These are phyloP conservation scores for Strobilomyces confusus DNA, from an alignment of 768 basidiomycete genomes.

Conservation along the genomic window DNA sequence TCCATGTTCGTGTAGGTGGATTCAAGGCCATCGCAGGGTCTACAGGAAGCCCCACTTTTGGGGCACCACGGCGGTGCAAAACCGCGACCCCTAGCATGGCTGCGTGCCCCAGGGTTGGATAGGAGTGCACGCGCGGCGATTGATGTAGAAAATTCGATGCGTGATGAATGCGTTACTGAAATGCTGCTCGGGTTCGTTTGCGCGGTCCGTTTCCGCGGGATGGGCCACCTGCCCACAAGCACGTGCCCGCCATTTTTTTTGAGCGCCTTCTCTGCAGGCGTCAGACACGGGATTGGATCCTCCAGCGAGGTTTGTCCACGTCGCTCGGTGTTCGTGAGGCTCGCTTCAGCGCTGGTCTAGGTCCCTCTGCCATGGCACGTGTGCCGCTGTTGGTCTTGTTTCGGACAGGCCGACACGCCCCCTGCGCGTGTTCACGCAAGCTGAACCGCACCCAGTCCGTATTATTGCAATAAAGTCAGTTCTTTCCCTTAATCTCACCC, in stretches of 20 bases:
- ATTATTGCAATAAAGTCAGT: slow-evolving; percentile 12
- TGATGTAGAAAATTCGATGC: neutral
- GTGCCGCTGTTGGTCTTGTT: neutral
- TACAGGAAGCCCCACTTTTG: neutral
- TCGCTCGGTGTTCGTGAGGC: neutral
- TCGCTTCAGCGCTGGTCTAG: neutral
- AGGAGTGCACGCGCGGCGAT: slow-evolving; percentile 5
- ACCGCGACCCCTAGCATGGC: neutral
- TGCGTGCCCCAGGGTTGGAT: slow-evolving; percentile 10
- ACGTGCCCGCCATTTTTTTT: slow-evolving; percentile 10
- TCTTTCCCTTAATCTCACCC: slow-evolving; percentile 22
- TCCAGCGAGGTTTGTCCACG: neutral
- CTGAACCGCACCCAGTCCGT: slow-evolving; percentile 16
- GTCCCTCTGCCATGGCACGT: slow-evolving; percentile 13
- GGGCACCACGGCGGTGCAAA: slow-evolving; percentile 1
- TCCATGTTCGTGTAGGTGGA: neutral
- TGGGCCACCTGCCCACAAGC: slow-evolving; percentile 14
- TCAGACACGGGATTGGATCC: too few relatives aligned
- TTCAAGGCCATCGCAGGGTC: slow-evolving; percentile 6
- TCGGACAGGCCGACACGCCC: slow-evolving; percentile 20
- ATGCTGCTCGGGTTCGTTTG: too few relatives aligned
- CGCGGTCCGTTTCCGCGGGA: slow-evolving; percentile 5
- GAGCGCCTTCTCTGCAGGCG: too few relatives aligned
- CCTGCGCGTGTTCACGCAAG: slow-evolving; percentile 23
- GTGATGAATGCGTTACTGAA: neutral